These are phyloP conservation scores for Sanghuangporus baumii DNA, from an alignment of 1,284 basidiomycete genomes.

Conservation along the genomic window DNA sequence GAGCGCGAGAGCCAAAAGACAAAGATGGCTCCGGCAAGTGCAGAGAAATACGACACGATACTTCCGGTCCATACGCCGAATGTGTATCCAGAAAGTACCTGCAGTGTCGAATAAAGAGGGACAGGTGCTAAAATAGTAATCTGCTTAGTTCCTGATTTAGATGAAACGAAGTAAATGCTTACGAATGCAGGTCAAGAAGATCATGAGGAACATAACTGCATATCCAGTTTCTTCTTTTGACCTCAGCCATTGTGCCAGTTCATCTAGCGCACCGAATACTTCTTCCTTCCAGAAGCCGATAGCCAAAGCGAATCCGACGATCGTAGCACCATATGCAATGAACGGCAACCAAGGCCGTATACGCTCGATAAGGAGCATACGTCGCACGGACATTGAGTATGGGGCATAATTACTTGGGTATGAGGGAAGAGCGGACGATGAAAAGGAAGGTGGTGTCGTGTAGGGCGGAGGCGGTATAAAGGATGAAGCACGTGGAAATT, in stretches of 20 bases:
- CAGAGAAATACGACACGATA: constrained; percentile 79
- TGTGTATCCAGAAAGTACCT: constrained; percentile 82
- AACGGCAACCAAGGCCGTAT: constrained; percentile 61
- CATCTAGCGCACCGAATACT: constrained; percentile 41
- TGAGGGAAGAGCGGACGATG: background rate
- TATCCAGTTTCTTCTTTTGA: constrained; percentile 62
- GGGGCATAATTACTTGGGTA: constrained; percentile 3
- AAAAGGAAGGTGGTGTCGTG: background rate
- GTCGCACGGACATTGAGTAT: constrained; percentile 10
- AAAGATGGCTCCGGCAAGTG: constrained; percentile 70
- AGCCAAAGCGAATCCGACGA: constrained; percentile 60
- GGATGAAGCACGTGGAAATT: background rate
- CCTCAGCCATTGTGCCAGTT: constrained; percentile 67
- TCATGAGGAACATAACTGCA: constrained; percentile 67
- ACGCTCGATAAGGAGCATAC: constrained; percentile 10
- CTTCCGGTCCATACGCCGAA: constrained; percentile 78
- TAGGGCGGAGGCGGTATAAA: constrained; percentile 4
- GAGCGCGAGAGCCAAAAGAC: constrained; percentile 75
- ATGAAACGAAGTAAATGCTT: constrained; percentile 32
- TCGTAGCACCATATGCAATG: constrained; percentile 62
- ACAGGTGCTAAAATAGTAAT: constrained; percentile 54
- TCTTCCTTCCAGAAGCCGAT: constrained; percentile 64
- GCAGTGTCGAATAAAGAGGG: constrained; percentile 84
- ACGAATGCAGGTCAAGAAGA: constrained; percentile 81
- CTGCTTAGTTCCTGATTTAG: constrained; percentile 12